Base-by-base conservation (phyloP, 345 rosid genomes). In the Ceriops decandra region DNA sequence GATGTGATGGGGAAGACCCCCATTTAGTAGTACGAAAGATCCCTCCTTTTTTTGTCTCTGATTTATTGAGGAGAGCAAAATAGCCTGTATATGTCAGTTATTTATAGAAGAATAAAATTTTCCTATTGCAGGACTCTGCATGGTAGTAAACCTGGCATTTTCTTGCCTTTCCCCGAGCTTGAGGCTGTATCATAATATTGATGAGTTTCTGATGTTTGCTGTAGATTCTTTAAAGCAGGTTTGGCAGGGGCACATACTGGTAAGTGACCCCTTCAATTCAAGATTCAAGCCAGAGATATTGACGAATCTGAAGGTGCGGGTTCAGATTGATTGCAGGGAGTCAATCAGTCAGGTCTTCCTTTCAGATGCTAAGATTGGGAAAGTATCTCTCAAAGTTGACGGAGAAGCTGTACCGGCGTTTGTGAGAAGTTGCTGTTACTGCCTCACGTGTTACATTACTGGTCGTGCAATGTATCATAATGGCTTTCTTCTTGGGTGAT, bases 31-130 rank as follows among this genome's bases (percentile, higher is more conserved):
- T 67, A 76, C 78, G 72, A 70, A 61, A 56, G 49, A 21, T 68
- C 57, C 27, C 33, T 60, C 69, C 47, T 42, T 57, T 24, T 67
- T 67, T 52, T 62, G 73, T 70, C 70, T 69, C 64, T 68, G 73
- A 30, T 66, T 81, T 81, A 38, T 68, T 63, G 70, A 71, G 7
- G 76, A 72, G 81, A 77, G 68, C 79, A 13, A 59, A 60, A 60
- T 77, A 56, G 61, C 72, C 62, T 82, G 87, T 84, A 82, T 58
- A 77, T 82, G 74, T 31, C 66, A 54, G 68, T 75, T 75, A 71
- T 68, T 64, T 68, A 81, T 63, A 71, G 63, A 53, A 54, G 46
- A 54, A 52, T 61, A 61, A 56, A 33, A 53, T n/a, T 22, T 52
- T 53, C 26, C 33, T 24, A 61, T 17, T 21, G n/a, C 15, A 36